Evolutionary conservation across 2,329 filamentous ascomycete genomes (phyloP).

Genomic region (Colletotrichum sp.): DNA sequence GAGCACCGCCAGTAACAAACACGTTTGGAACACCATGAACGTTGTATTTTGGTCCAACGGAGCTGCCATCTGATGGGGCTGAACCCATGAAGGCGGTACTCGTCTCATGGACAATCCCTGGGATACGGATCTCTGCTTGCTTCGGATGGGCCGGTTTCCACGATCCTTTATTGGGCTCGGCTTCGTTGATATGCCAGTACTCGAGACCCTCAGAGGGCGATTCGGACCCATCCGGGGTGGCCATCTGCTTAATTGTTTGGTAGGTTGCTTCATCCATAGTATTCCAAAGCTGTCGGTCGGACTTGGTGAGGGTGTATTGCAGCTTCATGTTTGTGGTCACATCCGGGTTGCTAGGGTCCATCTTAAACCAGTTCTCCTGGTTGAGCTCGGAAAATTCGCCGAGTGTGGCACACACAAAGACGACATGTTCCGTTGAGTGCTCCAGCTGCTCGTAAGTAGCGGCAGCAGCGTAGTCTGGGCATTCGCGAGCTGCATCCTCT

Average conservation of each 20-base stretch:
- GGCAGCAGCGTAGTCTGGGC: background rate
- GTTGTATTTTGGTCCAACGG: background rate
- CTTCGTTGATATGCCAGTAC: background rate
- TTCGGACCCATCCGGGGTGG: fast-evolving
- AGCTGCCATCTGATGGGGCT: background rate
- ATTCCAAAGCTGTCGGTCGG: background rate
- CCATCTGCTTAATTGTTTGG: background rate
- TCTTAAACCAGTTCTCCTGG: background rate
- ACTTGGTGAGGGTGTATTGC: background rate
- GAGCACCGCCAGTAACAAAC: background rate
- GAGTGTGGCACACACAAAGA: background rate
- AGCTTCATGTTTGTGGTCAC: background rate
- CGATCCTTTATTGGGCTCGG: background rate
- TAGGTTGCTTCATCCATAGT: fast-evolving
- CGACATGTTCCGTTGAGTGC: background rate
- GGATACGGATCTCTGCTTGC: background rate
- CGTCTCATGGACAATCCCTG: background rate
- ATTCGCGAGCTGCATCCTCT: background rate
- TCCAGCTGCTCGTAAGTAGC: background rate
- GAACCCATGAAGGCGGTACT: background rate
- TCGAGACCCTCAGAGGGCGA: fast-evolving
- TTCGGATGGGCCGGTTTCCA: background rate
- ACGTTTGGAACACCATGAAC: background rate
- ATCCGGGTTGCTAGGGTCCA: background rate
- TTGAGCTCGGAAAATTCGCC: background rate